These are phyloP conservation scores for Usnea hakonensis DNA, from an alignment of 495 filamentous ascomycete species.

Conservation along the genomic window DNA sequence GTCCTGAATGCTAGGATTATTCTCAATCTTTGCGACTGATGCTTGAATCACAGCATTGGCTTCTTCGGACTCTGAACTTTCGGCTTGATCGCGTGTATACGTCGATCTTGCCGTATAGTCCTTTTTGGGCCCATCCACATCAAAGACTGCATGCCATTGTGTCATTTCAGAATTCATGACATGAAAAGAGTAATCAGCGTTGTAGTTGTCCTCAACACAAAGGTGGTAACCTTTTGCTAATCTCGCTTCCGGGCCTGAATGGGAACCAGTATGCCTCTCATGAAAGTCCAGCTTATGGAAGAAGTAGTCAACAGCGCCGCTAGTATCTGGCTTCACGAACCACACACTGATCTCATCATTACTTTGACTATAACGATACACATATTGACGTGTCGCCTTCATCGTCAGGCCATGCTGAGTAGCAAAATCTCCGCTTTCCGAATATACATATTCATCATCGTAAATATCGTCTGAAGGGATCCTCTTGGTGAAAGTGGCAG, in stretches of 20 bases:
- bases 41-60: too few relatives aligned
- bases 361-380: conserved; percentile 20
- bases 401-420: conserved; percentile 20
- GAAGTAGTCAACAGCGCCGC: conserved; percentile 23
- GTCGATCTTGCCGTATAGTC: conserved; percentile 19
- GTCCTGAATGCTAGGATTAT: neutral
- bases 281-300: conserved; percentile 25
- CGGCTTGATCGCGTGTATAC: conserved; percentile 7
- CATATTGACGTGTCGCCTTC: conserved; percentile 23
- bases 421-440: conserved; percentile 23
- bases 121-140: conserved; percentile 26
- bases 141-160: conserved; percentile 18
- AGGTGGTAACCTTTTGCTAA: conserved; percentile 24
- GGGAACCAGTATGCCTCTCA: neutral
- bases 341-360: conserved; percentile 23
- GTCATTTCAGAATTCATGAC: conserved; percentile 11
- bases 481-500: conserved; percentile 19
- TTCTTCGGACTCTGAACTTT: neutral
- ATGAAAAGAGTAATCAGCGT: conserved; percentile 20
- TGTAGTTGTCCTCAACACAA: conserved; percentile 26
- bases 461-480: conserved; percentile 8
- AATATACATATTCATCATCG: conserved; percentile 24
- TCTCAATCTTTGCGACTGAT: neutral
- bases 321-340: conserved; percentile 27
- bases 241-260: neutral